These are phyloP conservation scores for Aspergillus niger DNA, from an alignment of 2,329 filamentous ascomycete genomes.

Conservation along the genomic window DNA sequence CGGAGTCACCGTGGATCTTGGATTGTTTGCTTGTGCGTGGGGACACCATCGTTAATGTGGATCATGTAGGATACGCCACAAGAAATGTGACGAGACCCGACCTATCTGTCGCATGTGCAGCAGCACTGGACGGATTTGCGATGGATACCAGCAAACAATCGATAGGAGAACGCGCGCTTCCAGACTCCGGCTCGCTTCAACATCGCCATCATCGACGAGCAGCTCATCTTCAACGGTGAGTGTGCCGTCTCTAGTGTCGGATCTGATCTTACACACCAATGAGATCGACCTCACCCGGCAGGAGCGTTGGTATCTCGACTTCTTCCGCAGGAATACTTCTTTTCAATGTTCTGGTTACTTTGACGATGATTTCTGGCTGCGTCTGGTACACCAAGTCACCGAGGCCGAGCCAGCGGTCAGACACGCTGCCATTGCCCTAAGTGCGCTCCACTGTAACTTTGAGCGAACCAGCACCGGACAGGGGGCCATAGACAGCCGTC, in stretches of 20 bases:
- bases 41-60: not conserved
- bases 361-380: slow-evolving; percentile 20
- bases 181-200: not conserved
- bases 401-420: slow-evolving; percentile 25
- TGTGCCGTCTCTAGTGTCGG: not conserved
- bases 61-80: slow-evolving; percentile 2
- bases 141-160: slow-evolving; percentile 4
- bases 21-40: not conserved
- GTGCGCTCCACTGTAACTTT: slow-evolving; percentile 28
- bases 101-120: slow-evolving; percentile 5
- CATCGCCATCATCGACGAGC: not conserved
- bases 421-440: slow-evolving; percentile 29
- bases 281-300: not conserved
- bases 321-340: not conserved
- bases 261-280: slow-evolving; percentile 1
- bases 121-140: not conserved
- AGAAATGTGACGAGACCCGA: slow-evolving; percentile 3
- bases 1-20: not conserved
- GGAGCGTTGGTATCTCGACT: slow-evolving; percentile 4
- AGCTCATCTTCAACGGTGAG: not conserved
- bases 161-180: not conserved
- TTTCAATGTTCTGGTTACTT: slow-evolving; percentile 4
- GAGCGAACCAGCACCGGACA: slow-evolving; percentile 5
- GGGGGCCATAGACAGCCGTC: not conserved
- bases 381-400: slow-evolving; percentile 22